Evolutionary conservation across 768 basidiomycete species (phyloP).

Genomic region (Tricholoma sp.): DNA sequence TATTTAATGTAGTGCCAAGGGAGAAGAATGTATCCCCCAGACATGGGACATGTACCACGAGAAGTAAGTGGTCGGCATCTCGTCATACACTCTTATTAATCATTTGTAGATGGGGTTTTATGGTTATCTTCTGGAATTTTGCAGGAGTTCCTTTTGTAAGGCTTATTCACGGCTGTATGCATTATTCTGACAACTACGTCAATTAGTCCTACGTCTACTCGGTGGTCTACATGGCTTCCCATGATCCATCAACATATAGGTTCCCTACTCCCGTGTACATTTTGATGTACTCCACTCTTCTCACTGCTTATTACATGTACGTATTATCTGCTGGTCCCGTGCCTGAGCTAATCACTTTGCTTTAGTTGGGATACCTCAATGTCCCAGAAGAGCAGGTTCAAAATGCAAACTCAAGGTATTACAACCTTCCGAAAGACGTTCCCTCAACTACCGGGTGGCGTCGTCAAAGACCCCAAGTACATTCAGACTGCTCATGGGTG

Average conservation of each 20-base stretch:
- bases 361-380: conserved; percentile 87
- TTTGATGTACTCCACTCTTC: conserved; percentile 66
- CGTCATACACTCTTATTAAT: neutral
- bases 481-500: conserved; percentile 95
- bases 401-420: conserved; percentile 93
- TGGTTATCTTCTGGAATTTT: conserved; percentile 98
- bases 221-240: conserved; percentile 95
- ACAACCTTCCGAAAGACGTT: conserved; percentile 84
- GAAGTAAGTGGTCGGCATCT: conserved; percentile 50
- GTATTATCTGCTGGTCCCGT: conserved; percentile 21
- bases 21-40: conserved; percentile 92
- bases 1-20: conserved; percentile 59
- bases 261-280: conserved; percentile 78
- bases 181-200: neutral
- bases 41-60: conserved; percentile 99
- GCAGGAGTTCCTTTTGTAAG: conserved; percentile 89
- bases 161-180: conserved; percentile 2
- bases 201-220: conserved; percentile 92
- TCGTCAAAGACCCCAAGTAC: conserved; percentile 80
- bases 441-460: conserved; percentile 85
- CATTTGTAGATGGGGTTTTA: conserved; percentile 74
- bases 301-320: conserved; percentile 84
- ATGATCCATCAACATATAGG: conserved; percentile 80
- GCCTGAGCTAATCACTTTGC: conserved; percentile 1
- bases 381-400: conserved; percentile 97